Conservation (phyloP, 306 rosid genomes). For the Quercus cerris region DNA sequence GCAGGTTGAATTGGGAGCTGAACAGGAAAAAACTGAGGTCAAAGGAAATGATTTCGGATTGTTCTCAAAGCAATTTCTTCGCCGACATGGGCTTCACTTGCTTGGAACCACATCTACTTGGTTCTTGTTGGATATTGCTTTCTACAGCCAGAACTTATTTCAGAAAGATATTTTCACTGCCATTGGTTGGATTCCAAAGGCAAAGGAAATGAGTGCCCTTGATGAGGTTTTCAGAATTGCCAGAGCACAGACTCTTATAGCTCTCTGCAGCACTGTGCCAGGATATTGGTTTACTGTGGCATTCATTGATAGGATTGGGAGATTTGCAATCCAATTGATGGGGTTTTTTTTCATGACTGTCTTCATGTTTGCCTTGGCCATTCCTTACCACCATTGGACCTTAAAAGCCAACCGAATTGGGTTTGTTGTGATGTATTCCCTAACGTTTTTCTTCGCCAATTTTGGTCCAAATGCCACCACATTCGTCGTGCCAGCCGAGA, state of each 20-base stretch:
- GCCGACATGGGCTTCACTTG: constrained; percentile 73
- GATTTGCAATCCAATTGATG: constrained; percentile 67
- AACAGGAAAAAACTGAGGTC: constrained; percentile 28
- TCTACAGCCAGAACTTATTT: constrained; percentile 84
- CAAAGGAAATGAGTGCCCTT: constrained; percentile 73
- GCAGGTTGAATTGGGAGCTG: constrained; percentile 58
- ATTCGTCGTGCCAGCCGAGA: constrained; percentile 87
- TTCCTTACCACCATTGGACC: constrained; percentile 92
- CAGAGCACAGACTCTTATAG: constrained; percentile 82
- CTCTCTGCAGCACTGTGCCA: constrained; percentile 83
- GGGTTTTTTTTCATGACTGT: constrained; percentile 90
- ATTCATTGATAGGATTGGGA: constrained; percentile 61
- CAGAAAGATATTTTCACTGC: constrained; percentile 88
- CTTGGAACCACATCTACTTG: constrained; percentile 74
- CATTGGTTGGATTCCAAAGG: constrained; percentile 78
- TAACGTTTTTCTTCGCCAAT: constrained; percentile 90
- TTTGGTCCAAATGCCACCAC: constrained; percentile 90
- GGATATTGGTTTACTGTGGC: constrained; percentile 94
- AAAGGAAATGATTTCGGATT: constrained; percentile 56
- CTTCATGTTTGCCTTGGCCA: constrained; percentile 84
- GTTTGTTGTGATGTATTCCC: constrained; percentile 69
- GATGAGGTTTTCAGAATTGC: constrained; percentile 71
- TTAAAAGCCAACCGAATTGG: constrained; percentile 52
- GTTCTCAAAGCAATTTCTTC: constrained; percentile 49
- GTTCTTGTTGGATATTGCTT: constrained; percentile 83